Conservation (phyloP, 176 grass and related monocot genomes). For the Aegilops speltoides region DNA sequence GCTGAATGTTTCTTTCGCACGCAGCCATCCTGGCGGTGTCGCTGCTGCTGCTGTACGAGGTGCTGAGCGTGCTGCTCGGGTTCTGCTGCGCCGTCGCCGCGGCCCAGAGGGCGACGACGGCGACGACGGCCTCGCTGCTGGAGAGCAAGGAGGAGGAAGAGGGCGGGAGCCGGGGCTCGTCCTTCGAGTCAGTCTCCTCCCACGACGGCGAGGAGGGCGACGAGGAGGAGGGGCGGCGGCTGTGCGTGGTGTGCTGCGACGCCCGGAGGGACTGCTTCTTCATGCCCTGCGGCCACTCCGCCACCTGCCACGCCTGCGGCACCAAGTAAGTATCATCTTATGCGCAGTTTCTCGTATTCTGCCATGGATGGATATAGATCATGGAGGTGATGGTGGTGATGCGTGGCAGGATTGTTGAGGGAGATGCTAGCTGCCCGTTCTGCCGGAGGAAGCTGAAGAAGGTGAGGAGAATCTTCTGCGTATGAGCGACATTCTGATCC, state of each 20-base stretch:
- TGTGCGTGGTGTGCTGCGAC: slow-evolving; percentile 62
- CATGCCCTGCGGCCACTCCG: slow-evolving; percentile 71
- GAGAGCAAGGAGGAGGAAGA: slow-evolving; percentile 66
- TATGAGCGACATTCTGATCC: slow-evolving; percentile 17
- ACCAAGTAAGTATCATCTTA: slow-evolving; percentile 32
- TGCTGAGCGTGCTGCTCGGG: slow-evolving; percentile 31
- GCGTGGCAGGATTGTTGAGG: slow-evolving; percentile 54
- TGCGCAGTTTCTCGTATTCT: background rate
- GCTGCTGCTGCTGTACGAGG: slow-evolving; percentile 56
- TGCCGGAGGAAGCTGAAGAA: slow-evolving; percentile 80
- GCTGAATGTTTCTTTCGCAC: background rate
- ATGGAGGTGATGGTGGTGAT: background rate
- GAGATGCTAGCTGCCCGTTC: slow-evolving; percentile 55
- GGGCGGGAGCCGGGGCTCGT: slow-evolving; percentile 64
- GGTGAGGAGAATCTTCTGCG: slow-evolving; percentile 69
- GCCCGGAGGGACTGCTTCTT: slow-evolving; percentile 66
- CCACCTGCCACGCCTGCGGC: slow-evolving; percentile 65
- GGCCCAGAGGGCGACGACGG: background rate
- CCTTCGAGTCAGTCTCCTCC: slow-evolving; percentile 82
- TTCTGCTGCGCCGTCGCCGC: background rate
- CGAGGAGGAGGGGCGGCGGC: slow-evolving; percentile 16
- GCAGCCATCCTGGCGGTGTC: slow-evolving; percentile 47
- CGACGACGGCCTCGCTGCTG: slow-evolving; percentile 18
- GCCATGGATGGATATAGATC: background rate
- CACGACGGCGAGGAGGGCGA: slow-evolving; percentile 55